These are phyloP conservation scores for Xylariaceae sp. DNA, from an alignment of 2,329 filamentous ascomycete genomes.

Conservation along the genomic window DNA sequence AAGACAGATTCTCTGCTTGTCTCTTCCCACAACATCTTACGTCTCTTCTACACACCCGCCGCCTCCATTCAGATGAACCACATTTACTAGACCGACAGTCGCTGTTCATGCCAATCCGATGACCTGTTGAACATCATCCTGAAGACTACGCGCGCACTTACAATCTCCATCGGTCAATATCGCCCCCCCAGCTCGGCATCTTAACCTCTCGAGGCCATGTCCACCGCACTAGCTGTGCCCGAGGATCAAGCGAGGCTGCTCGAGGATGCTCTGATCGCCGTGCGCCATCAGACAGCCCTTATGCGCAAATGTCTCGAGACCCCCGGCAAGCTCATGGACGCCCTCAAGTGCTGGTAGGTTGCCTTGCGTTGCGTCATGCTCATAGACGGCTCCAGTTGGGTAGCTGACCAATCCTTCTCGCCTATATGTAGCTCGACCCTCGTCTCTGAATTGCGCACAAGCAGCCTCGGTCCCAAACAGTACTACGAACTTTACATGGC, in stretches of 20 bases:
- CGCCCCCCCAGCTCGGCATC: slow-evolving; percentile 3
- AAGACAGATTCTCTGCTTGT: not conserved
- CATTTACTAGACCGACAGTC: not conserved
- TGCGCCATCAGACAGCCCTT: slow-evolving; percentile 91
- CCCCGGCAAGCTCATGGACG: slow-evolving; percentile 98
- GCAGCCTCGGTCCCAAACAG: slow-evolving; percentile 95
- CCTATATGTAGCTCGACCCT: slow-evolving; percentile 71
- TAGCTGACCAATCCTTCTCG: slow-evolving; percentile 27
- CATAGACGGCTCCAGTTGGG: slow-evolving; percentile 18
- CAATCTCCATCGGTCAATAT: slow-evolving; percentile 5
- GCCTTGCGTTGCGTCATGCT: slow-evolving; percentile 4
- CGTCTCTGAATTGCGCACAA: slow-evolving; percentile 96
- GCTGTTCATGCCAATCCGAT: slow-evolving; percentile 13
- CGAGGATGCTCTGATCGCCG: slow-evolving; percentile 92
- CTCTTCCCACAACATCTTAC: not conserved
- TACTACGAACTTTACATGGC: slow-evolving; percentile 99
- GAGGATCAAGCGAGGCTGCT: slow-evolving; percentile 88
- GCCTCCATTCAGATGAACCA: slow-evolving; percentile 4
- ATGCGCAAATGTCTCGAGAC: slow-evolving; percentile 98
- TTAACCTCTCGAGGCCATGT: slow-evolving; percentile 29
- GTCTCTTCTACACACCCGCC: not conserved
- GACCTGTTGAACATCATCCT: slow-evolving; percentile 7
- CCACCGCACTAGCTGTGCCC: slow-evolving; percentile 56
- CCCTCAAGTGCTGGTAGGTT: slow-evolving; percentile 95
- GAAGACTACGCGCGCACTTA: slow-evolving; percentile 14